A percentile compares a stretch with the other conserved stretches of the same genome.
These are phyloP conservation scores for Thecaphora thlaspeos DNA, from an alignment of 1,284 basidiomycete species.

Conservation along the genomic window DNA sequence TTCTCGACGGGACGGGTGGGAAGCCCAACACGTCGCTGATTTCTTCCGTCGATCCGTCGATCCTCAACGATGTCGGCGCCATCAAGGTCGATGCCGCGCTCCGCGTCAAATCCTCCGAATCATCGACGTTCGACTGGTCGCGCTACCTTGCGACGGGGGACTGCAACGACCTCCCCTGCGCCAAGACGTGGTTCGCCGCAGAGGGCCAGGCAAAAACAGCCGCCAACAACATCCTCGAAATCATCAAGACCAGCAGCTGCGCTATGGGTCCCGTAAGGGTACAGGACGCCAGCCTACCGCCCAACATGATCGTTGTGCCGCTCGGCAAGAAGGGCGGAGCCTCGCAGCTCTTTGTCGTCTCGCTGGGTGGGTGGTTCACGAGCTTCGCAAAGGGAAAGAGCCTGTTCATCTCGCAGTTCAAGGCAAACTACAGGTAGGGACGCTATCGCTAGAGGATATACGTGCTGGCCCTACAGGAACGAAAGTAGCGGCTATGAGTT, in stretches of 20 bases:
- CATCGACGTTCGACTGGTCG: slow-evolving; percentile 3
- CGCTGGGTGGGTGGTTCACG: slow-evolving; percentile 23
- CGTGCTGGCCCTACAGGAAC: too few species aligned
- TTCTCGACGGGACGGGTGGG: slow-evolving; percentile 60
- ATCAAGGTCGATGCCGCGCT: slow-evolving; percentile 56
- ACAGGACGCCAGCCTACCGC: slow-evolving; percentile 6
- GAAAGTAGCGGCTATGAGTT: too few species aligned
- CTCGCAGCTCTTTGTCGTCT: slow-evolving; percentile 10
- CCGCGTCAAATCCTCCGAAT: slow-evolving; percentile 9
- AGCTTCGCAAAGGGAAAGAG: slow-evolving; percentile 24
- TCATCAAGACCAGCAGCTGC: slow-evolving; percentile 24
- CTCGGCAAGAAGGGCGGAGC: slow-evolving; percentile 34
- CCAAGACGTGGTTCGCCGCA: slow-evolving; percentile 25
- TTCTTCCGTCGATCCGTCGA: slow-evolving; percentile 38
- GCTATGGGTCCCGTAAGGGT: slow-evolving; percentile 12
- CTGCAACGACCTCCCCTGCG: slow-evolving; percentile 32
- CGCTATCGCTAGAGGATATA: too few species aligned
- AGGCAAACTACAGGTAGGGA: slow-evolving; percentile 15
- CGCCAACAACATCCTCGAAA: slow-evolving; percentile 8
- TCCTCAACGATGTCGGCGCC: slow-evolving; percentile 45
- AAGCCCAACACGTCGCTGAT: slow-evolving; percentile 58
- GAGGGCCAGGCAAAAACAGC: slow-evolving; percentile 18
- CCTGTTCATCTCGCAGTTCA: slow-evolving; percentile 22
- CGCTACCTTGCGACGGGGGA: slow-evolving; percentile 54
- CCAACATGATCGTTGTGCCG: slow-evolving; percentile 17